Evolutionary conservation across 1,284 basidiomycete species (phyloP), one percentile per base, ranked within the genome.

Genomic region (Irpex sp.): DNA sequence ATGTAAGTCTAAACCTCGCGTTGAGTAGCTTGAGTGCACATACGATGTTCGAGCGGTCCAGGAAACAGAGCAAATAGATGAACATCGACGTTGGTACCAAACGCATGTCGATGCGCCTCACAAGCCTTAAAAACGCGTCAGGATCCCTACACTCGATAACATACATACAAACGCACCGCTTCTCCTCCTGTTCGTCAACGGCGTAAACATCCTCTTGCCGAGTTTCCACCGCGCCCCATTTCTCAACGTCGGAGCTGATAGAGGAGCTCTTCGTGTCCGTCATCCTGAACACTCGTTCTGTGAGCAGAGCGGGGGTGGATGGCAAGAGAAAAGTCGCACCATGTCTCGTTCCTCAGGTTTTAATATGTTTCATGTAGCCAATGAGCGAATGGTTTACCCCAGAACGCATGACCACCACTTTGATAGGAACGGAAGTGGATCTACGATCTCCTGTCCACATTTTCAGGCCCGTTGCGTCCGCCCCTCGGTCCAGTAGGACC

Each of bases 1-100:
- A 36, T 23, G 37, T 35, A 37, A 57, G 48, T 21, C 39, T n/a
- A 3, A 45, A 12, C n/a, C 14, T 45, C n/a, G n/a, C 16, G 36
- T 37, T 36, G n/a, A 14, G 39, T 45, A 12, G n/a, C n/a, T 12
- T 14, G 18, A 5, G 37, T 33, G n/a, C 14, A 60, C 71, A 61
- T 47, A 74, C 76, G 35, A 77, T 74, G 56, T 77, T 77, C 1
- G 74, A 73, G 8, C 77, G 69, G 60, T 78, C 77, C 37, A 78
- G 64, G 49, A 72, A 76, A 62, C 72, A 74, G 5, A 77, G 66
- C 45, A 77, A 64, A 59, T 77, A 78, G 5, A 77, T 76, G 52
- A 72, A 55, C 70, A 72, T 71, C 5, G 70, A 68, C n/a, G 66
- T 62, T 5, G 70, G 70, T 6, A 72, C 63, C 10, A 72, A 66